These are phyloP conservation scores for Sesbania bispinosa DNA, from an alignment of 306 rosid genomes.

Conservation along the genomic window DNA sequence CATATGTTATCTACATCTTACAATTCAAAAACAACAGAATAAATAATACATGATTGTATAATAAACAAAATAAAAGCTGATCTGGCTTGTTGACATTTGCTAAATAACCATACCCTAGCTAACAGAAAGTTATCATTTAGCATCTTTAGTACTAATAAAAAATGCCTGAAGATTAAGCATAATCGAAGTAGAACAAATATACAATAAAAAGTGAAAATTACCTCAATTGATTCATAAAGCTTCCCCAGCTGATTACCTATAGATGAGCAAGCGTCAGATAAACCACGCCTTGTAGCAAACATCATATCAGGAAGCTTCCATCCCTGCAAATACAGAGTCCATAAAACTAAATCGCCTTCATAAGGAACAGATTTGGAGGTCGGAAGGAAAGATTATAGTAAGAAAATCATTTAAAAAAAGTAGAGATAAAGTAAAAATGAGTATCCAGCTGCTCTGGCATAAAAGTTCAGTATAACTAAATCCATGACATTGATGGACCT, in stretches of 20 bases:
- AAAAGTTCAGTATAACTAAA: neutral
- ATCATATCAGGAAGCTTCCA: constrained; percentile 94
- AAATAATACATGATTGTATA: neutral
- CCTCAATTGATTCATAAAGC: constrained; percentile 71
- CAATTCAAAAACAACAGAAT: neutral
- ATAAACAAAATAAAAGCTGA: neutral
- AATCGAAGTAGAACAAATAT: neutral
- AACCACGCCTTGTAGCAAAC: constrained; percentile 91
- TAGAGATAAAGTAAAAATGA: neutral
- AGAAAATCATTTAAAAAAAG: neutral
- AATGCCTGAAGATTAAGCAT: neutral
- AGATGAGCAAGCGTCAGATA: constrained; percentile 76
- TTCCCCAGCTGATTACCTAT: constrained; percentile 70
- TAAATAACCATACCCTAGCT: neutral
- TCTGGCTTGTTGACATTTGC: no score
- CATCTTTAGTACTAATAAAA: neutral
- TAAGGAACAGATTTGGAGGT: neutral
- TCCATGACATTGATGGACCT: neutral
- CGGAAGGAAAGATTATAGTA: neutral
- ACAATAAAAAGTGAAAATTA: constrained; percentile 22
- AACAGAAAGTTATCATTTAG: neutral
- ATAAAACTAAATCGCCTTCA: neutral
- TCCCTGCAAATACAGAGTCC: constrained; percentile 57
- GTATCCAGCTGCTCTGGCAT: constrained; percentile 5
- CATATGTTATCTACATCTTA: neutral